A percentile compares a stretch with the other conserved stretches of the same genome.
Conservation (phyloP, 306 rosid genomes). For the Fagus crenata region DNA sequence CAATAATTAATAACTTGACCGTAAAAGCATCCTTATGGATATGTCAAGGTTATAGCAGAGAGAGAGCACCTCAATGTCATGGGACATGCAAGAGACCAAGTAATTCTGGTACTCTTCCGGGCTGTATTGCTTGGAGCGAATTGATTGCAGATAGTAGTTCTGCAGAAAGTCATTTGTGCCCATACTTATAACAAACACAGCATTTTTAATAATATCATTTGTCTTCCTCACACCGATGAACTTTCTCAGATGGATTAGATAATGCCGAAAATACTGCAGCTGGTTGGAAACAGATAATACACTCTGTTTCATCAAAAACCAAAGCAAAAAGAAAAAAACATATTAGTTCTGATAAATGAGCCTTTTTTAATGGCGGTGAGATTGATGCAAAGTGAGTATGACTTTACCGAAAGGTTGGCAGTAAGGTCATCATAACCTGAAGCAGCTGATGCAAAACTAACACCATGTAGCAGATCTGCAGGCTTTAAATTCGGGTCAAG, state of each 20-base stretch:
- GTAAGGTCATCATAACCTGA: constrained; percentile 76
- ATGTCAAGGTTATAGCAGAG: background rate
- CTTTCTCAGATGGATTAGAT: constrained; percentile 46
- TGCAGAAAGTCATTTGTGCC: constrained; percentile 78
- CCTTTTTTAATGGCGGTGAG: background rate
- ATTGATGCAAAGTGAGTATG: background rate
- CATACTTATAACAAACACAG: constrained; percentile 54
- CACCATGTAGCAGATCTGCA: constrained; percentile 58
- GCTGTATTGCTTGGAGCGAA: constrained; percentile 58
- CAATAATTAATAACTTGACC: background rate
- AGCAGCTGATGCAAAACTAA: constrained; percentile 83
- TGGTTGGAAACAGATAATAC: constrained; percentile 57
- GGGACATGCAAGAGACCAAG: constrained; percentile 54
- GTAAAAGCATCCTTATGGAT: too few species aligned
- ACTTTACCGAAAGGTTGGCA: constrained; percentile 60
- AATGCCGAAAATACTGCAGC: constrained; percentile 63
- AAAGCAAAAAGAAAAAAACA: background rate
- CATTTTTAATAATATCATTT: constrained; percentile 47
- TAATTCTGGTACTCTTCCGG: constrained; percentile 44
- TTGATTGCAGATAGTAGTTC: constrained; percentile 64
- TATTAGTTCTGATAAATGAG: background rate
- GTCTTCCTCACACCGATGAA: constrained; percentile 48
- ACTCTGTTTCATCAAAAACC: constrained; percentile 43
- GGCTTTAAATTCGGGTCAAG: constrained; percentile 59
- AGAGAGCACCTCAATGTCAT: constrained; percentile 42